Conservation (phyloP, 2,329 filamentous ascomycete species). For the Stachybotrys chlorohalonatus region DNA sequence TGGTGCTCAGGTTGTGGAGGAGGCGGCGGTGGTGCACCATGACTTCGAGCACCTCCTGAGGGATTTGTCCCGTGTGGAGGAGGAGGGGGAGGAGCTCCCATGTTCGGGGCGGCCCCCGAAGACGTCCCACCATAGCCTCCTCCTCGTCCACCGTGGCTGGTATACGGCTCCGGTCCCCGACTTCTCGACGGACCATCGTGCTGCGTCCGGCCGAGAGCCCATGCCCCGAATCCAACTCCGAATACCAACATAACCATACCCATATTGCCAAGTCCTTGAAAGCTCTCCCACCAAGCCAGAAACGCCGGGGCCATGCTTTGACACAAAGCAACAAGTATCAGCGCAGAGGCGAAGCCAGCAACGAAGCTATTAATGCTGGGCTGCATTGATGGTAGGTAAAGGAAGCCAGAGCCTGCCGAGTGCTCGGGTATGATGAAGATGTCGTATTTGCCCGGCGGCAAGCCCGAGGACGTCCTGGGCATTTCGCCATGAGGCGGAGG, state of each 20-base stretch:
- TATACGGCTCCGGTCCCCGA: conserved; percentile 10
- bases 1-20: conserved; percentile 2
- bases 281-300: conserved; percentile 61
- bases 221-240: conserved; percentile 67
- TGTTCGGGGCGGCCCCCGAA: conserved; percentile 20
- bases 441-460: conserved; percentile 88
- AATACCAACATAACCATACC: conserved; percentile 65
- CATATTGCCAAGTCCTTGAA: conserved; percentile 62
- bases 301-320: conserved; percentile 65
- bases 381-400: conserved; percentile 86
- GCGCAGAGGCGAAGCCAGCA: conserved; percentile 71
- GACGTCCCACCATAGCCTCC: conserved; percentile 18
- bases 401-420: conserved; percentile 77
- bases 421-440: conserved; percentile 95
- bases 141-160: conserved; percentile 12
- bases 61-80: conserved; percentile 14
- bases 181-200: conserved; percentile 14
- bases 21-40: conserved; percentile 2
- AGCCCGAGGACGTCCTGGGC: conserved; percentile 56
- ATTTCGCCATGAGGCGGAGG: conserved; percentile 79
- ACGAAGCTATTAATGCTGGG: conserved; percentile 86
- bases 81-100: conserved; percentile 22
- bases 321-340: conserved; percentile 65
- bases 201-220: conserved; percentile 45
- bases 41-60: conserved; percentile 2